A percentile compares a stretch with the other conserved stretches of the same genome.
Conservation (phyloP, 306 rosid genomes). For the Lithocarpus polystachyus region DNA sequence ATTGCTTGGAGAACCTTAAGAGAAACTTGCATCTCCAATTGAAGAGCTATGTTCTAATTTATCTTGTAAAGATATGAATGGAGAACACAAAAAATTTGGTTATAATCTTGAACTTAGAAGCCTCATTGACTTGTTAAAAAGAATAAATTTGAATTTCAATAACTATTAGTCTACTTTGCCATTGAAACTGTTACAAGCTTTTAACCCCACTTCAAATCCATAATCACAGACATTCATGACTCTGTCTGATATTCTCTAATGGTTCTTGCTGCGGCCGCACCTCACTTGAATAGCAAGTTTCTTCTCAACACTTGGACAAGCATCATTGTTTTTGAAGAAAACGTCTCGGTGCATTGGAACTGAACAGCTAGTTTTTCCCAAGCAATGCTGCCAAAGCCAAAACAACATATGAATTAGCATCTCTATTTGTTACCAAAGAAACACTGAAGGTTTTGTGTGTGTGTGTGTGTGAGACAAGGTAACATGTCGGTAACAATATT, state of each 20-base stretch:
- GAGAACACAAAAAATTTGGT: neutral
- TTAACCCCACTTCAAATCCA: neutral
- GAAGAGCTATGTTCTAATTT: neutral
- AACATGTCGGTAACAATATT: neutral
- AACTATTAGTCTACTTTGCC: neutral
- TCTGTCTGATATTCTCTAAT: neutral
- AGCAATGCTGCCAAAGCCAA: constrained; percentile 46
- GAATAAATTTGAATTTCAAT: neutral
- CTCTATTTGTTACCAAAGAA: neutral
- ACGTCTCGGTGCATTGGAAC: constrained; percentile 34
- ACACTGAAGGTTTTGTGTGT: too few species aligned
- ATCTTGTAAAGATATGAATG: too few species aligned
- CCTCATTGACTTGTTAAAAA: neutral
- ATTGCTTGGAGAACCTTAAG: neutral
- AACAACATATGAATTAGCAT: neutral
- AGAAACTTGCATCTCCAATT: neutral
- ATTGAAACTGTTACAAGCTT: neutral
- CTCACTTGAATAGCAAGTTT: constrained; percentile 57
- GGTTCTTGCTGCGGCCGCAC: constrained; percentile 24
- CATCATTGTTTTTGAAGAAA: constrained; percentile 33
- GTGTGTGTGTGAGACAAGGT: too few species aligned
- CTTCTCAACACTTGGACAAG: constrained; percentile 43
- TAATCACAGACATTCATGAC: neutral
- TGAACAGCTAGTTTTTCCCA: constrained; percentile 45
- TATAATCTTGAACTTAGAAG: neutral